phyloP scores from a whole-genome alignment of 148 eudicot genomes.

The Vaccinium corymbosum region DNA sequence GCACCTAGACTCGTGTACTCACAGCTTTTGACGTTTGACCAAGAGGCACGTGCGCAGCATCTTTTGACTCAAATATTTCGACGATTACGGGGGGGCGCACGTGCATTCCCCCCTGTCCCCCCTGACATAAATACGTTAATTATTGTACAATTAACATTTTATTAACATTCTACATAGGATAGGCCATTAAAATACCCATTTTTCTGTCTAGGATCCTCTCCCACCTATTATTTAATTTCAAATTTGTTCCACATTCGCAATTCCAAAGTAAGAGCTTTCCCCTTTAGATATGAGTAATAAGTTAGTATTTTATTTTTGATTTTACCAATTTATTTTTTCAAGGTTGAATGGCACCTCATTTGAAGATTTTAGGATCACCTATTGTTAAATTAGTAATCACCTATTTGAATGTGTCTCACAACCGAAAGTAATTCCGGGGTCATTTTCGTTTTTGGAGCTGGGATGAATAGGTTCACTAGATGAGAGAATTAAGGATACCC shows the following conservation, averaged over 20 bases:
- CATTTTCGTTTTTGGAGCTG: neutral
- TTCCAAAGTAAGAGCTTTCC: neutral
- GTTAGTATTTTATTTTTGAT: no score
- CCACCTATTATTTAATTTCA: neutral
- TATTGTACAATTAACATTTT: neutral
- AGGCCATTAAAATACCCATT: neutral
- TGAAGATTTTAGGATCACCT: no score
- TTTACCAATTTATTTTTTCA: no score
- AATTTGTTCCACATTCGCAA: neutral
- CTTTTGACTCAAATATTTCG: conserved; percentile 71
- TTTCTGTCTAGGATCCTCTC: conserved; percentile 11
- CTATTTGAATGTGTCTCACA: no score
- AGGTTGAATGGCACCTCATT: no score
- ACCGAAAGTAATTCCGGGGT: neutral
- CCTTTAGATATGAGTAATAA: neutral
- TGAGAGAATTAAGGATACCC: no score
- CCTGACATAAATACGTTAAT: conserved; percentile 15
- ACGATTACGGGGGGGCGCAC: conserved; percentile 53
- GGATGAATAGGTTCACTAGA: neutral
- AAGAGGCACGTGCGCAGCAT: conserved; percentile 69
- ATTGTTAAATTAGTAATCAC: no score
- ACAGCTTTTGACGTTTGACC: conserved; percentile 74
- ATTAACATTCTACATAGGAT: neutral
- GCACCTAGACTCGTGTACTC: conserved; percentile 27
- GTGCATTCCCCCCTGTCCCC: conserved; percentile 40